Evolutionary conservation across 2,329 filamentous ascomycete genomes (phyloP), one percentile per base, ranked within the genome.

Genomic region (Ceratocystis diversiconidia): DNA sequence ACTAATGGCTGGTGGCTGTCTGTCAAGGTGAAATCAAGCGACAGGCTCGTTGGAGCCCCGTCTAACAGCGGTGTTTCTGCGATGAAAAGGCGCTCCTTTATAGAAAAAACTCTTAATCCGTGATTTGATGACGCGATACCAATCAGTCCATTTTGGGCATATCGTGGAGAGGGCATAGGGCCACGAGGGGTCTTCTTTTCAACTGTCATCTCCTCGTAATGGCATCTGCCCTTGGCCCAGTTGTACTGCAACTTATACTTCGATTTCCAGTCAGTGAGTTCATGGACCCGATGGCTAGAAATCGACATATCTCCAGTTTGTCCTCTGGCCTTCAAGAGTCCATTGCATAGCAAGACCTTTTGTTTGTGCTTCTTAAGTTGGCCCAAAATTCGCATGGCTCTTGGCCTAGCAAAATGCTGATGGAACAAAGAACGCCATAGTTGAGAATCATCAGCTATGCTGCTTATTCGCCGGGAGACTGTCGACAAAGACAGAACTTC

Each of bases 231-330:
- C 68, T 81, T 84, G 1, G 88, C 83, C 94, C 94, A 97, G 75
- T 97, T 97, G 73, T 96, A 88, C 59, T 89, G 82, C 62, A 96
- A 79, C 71, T 87, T 90, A 75, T 95, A 97, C 71, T 94, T 88
- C 68, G 83, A 82, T 77, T 95, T 95, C 92, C 92, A 96, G 72
- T 94, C 84, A 8, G 36, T 41, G 17, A 22, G 32, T 43, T 43
- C 32, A 19, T 25, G 25, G n/a, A 28, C 28, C 7, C 8, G 3
- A 30, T 59, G 52, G 2, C 28, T 59, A 25, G 12, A 15, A 30
- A 25, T 3, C 10, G 4, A 1, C 28, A n/a, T 32, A 30, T 59
- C 52, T 12, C 52, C 52, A 15, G 32, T 5, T 17, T 59, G 28
- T n/a, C 52, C 17, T 2, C 17, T 59, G 32, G 28, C 52, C 28